Evolutionary conservation across 371 early-diverging fungal genomes (phyloP).

Genomic region (Dinochytrium kinnereticum): DNA sequence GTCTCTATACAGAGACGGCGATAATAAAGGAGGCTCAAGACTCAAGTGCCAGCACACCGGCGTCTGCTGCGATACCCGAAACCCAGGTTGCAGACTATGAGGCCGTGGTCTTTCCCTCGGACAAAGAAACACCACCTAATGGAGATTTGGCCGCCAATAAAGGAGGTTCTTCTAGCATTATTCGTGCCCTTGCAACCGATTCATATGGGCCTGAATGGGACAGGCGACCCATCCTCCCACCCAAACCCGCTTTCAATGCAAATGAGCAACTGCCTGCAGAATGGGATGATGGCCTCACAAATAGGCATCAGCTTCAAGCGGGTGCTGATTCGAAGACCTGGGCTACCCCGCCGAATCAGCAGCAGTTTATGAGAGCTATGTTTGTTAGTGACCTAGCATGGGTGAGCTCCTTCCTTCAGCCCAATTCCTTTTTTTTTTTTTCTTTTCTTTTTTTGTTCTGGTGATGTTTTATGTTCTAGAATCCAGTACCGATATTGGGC

Average conservation of each 20-base stretch:
- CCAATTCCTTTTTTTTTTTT: no score
- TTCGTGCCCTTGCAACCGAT: not conserved
- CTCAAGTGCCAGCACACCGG: not conserved
- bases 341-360: not conserved
- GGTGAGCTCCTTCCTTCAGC: no score
- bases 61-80: not conserved
- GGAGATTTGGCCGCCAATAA: not conserved
- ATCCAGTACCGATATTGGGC: no score
- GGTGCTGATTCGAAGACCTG: not conserved
- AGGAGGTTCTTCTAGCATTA: not conserved
- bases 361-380: not conserved
- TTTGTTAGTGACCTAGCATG: constrained; percentile 6
- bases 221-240: not conserved
- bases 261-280: not conserved
- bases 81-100: not conserved
- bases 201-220: not conserved
- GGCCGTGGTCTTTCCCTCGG: no score
- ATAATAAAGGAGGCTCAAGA: not conserved
- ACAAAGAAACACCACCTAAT: no score
- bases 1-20: not conserved
- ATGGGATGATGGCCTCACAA: not conserved
- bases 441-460: no score
- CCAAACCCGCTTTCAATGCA: not conserved
- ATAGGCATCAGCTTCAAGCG: not conserved
- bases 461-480: no score